Conservation (phyloP, 768 basidiomycete species). For the Psilocybe sp. region DNA sequence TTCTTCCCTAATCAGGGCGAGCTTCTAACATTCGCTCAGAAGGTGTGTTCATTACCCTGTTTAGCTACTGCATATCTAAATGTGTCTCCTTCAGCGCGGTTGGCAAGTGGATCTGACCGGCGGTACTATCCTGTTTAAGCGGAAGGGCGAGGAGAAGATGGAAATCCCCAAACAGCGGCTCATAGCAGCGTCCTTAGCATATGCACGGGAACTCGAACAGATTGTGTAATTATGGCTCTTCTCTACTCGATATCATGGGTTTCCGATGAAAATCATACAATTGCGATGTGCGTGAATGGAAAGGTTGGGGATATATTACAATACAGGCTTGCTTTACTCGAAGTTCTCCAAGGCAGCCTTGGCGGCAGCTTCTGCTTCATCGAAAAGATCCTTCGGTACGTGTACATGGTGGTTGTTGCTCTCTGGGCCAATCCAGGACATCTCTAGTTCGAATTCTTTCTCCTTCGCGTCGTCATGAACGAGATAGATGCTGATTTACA, state of each 20-base stretch:
- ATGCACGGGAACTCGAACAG: constrained; percentile 87
- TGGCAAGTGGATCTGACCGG: constrained; percentile 80
- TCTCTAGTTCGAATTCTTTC: constrained; percentile 96
- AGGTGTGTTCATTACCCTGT: constrained; percentile 39
- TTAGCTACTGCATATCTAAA: constrained; percentile 3
- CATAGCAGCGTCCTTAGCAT: constrained; percentile 71
- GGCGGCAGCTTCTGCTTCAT: constrained; percentile 85
- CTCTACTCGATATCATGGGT: constrained; percentile 1
- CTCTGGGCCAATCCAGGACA: constrained; percentile 94
- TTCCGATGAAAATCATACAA: neutral
- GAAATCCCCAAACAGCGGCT: constrained; percentile 87
- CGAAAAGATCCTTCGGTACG: constrained; percentile 81
- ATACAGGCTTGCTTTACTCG: constrained; percentile 31
- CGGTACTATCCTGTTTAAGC: constrained; percentile 72
- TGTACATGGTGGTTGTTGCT: constrained; percentile 75
- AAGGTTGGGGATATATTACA: constrained; percentile 17
- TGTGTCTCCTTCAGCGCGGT: constrained; percentile 52
- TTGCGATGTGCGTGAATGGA: constrained; percentile 8
- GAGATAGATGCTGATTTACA: constrained; percentile 75
- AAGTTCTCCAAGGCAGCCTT: constrained; percentile 76
- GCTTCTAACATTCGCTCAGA: constrained; percentile 75
- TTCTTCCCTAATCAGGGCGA: constrained; percentile 88
- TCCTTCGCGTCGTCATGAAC: constrained; percentile 98
- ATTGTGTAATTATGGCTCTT: constrained; percentile 57
- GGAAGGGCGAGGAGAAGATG: constrained; percentile 75